Evolutionary conservation across 805 yeast genomes (phyloP).

Genomic region (Suhomyces kilbournensis): DNA sequence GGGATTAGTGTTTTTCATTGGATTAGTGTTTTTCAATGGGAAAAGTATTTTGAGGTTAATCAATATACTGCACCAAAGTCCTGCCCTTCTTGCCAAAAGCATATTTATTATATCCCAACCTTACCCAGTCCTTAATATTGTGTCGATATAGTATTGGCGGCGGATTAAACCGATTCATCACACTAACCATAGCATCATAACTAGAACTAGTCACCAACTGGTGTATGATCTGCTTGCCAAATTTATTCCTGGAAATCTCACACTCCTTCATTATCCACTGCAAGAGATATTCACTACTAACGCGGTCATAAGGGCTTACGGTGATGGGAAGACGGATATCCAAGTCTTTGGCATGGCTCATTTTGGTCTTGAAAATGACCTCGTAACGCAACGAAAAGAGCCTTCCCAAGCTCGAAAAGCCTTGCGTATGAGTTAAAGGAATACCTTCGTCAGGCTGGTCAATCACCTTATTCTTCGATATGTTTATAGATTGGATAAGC

Average conservation of each 20-base stretch:
- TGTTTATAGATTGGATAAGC: constrained; percentile 14
- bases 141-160: constrained; percentile 30
- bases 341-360: constrained; percentile 48
- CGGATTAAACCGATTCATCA: constrained; percentile 19
- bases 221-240: constrained; percentile 31
- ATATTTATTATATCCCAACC: constrained; percentile 37
- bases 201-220: constrained; percentile 15
- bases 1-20: no score
- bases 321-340: constrained; percentile 51
- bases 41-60: constrained; percentile 13
- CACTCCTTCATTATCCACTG: constrained; percentile 55
- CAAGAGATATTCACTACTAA: constrained; percentile 47
- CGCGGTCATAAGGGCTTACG: constrained; percentile 51
- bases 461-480: constrained; percentile 19
- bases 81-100: constrained; percentile 25
- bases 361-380: constrained; percentile 46
- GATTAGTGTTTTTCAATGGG: no score
- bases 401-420: constrained; percentile 50
- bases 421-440: constrained; percentile 45
- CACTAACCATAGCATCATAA: constrained; percentile 18
- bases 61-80: constrained; percentile 23
- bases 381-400: constrained; percentile 53
- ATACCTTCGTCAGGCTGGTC: constrained; percentile 36
- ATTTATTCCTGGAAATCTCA: constrained; percentile 37
- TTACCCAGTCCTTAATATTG: constrained; percentile 35